Percentiles rank a stretch among this genome's conserved stretches.
Conservation (phyloP, 768 basidiomycete species). For the Kwoniella sp. region DNA sequence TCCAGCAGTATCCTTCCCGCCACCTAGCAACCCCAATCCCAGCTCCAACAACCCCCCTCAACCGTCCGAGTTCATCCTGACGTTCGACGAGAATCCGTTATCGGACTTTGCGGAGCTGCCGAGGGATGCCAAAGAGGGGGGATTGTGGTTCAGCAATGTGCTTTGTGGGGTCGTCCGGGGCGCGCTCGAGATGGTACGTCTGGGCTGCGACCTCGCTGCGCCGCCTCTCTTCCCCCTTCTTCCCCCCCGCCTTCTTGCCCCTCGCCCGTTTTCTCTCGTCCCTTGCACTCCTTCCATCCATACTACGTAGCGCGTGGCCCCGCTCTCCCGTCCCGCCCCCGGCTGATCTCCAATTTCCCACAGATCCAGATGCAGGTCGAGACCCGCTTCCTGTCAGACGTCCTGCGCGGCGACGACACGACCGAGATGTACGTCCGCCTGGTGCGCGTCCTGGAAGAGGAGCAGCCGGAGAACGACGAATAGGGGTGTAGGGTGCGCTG, state of each 20-base stretch:
- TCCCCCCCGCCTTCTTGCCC: no score
- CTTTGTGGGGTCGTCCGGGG: conserved; percentile 90
- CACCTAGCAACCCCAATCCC: conserved; percentile 47
- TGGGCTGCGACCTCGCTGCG: no score
- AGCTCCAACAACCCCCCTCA: conserved; percentile 53
- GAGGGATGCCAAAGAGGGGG: conserved; percentile 78
- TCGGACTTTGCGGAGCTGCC: conserved; percentile 97
- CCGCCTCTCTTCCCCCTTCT: no score
- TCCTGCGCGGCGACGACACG: conserved; percentile 83
- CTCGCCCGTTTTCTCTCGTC: no score
- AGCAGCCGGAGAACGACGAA: conserved; percentile 88
- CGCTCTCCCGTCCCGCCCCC: no score
- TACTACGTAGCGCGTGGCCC: no score
- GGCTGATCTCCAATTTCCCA: no score
- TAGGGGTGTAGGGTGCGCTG: no score
- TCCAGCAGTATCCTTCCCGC: conserved; percentile 69
- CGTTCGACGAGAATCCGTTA: conserved; percentile 90
- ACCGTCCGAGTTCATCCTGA: conserved; percentile 64
- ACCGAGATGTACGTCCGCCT: conserved; percentile 90
- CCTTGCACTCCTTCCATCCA: no score
- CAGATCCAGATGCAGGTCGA: conserved; percentile 97
- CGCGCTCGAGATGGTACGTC: conserved; percentile 83
- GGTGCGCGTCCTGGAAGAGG: conserved; percentile 89
- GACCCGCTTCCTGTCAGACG: conserved; percentile 80
- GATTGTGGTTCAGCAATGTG: conserved; percentile 95